Evolutionary conservation across 2,329 filamentous ascomycete genomes (phyloP), one percentile per base, ranked within the genome.

Genomic region (Sporothrix mexicana): DNA sequence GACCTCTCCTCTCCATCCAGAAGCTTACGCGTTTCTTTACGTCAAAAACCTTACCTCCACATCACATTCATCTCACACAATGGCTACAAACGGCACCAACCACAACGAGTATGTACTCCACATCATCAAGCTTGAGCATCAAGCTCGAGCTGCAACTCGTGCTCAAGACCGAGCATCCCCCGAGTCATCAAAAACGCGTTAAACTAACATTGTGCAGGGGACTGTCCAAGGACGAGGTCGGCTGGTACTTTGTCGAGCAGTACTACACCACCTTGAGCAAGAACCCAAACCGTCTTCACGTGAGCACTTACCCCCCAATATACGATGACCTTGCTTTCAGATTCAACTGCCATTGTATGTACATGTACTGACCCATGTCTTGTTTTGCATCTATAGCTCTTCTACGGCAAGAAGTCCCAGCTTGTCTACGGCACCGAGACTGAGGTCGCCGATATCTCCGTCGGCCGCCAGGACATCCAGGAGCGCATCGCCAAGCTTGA

Each of bases 181-280:
- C 49, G 41, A n/a, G 8, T 55, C 25, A 47, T 43, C 45, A 20
- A 23, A 20, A 25, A 71, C 55, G 25, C 47, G 23, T 55, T 41
- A 20, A 61, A 10, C 70, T 72, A 55, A 72, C 67, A 45, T 10
- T 78, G 81, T 78, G 25, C 66, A 84, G 80, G 80, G 85, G 88
- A 78, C 83, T 90, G 55, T 86, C 87, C 78, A 98, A 97, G 86
- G 94, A 97, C 82, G 94, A 98, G 85, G 94, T 99, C 77, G 96
- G 94, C 83, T 99, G 96, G 96, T 98, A 95, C 85, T 99, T 99
- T 78, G 96, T 99, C 73, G 95, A 98, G 88, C 94, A 97, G 84
- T 99, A 98, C 87, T 99, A 99, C 85, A 98, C 93, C 78, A 99
- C 94, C 75, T 85, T 99, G 80, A 98, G 95, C 90, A 95, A 95